Conservation (phyloP, 306 rosid species). For the Gleditsia sinensis region DNA sequence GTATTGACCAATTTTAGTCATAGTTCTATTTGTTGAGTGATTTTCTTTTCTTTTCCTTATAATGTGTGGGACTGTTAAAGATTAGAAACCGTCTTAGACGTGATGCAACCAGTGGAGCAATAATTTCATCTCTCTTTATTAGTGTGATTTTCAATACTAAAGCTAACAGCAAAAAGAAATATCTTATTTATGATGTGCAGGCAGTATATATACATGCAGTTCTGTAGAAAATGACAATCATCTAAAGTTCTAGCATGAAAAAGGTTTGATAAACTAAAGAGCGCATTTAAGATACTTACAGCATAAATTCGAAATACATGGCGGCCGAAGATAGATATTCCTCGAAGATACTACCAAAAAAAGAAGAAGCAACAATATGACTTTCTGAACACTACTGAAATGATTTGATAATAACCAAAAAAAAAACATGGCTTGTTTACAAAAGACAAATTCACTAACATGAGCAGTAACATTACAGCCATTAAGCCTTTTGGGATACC, state of each 20-base stretch:
- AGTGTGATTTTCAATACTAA: neutral
- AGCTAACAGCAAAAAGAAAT: neutral
- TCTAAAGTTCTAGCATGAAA: conserved; percentile 8
- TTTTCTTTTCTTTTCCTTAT: conserved; percentile 8
- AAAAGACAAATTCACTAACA: conserved; percentile 4
- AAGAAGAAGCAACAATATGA: conserved; percentile 25
- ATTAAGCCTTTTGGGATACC: neutral
- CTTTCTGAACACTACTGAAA: conserved; percentile 33
- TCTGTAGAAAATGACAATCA: neutral
- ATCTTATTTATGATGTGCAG: neutral
- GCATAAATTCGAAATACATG: conserved; percentile 81
- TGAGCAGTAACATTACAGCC: neutral
- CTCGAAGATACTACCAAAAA: conserved; percentile 76
- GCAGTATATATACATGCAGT: neutral
- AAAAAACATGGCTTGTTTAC: neutral
- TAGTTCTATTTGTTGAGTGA: neutral
- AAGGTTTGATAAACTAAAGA: neutral
- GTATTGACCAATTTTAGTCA: neutral
- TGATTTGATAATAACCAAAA: conserved; percentile 29
- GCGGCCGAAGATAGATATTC: conserved; percentile 81
- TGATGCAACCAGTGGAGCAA: neutral
- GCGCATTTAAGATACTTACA: conserved; percentile 46
- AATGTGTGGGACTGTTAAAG: neutral
- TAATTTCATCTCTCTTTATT: neutral
- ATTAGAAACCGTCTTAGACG: neutral